A percentile compares a stretch with the other conserved stretches of the same genome.
Conservation (phyloP, 2,329 filamentous ascomycete species). For the Colletotrichum musae region DNA sequence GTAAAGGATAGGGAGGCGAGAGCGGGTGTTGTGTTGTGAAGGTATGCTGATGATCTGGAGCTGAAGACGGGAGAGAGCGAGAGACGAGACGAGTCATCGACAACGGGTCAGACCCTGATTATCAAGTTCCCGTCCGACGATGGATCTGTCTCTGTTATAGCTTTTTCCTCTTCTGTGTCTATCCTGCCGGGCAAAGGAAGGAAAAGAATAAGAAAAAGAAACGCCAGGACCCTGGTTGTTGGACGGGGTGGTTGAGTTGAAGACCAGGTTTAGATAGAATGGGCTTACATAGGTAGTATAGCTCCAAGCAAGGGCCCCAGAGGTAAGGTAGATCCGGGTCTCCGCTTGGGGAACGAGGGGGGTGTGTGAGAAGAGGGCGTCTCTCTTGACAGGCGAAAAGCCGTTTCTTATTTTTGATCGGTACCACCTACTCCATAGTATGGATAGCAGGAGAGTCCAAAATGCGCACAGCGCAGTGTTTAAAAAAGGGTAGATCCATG, state of each 20-base stretch:
- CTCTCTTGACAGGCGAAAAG: conserved; percentile 37
- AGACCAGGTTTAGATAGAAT: conserved; percentile 26
- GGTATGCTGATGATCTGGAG: conserved; percentile 26
- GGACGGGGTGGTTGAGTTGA: conserved; percentile 28
- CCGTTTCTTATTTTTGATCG: conserved; percentile 40
- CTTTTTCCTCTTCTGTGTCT: conserved; percentile 23
- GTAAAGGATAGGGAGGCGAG: conserved; percentile 10
- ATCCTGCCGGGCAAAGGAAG: conserved; percentile 30
- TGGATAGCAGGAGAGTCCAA: background rate
- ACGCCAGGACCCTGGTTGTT: conserved; percentile 36
- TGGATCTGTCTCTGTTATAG: conserved; percentile 42
- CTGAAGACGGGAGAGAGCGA: conserved; percentile 4
- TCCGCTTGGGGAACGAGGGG: conserved; percentile 24
- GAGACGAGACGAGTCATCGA: conserved; percentile 42
- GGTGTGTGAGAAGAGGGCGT: background rate
- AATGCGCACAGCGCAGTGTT: conserved; percentile 7
- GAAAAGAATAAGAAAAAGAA: conserved; percentile 35
- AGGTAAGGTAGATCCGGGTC: conserved; percentile 33
- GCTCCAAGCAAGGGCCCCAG: conserved; percentile 32
- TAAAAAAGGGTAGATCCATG: conserved; percentile 35
- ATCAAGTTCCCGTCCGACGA: conserved; percentile 35
- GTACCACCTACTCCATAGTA: conserved; percentile 18
- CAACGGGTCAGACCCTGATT: conserved; percentile 43
- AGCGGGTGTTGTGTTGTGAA: conserved; percentile 19
- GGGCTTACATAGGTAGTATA: conserved; percentile 9